Base-by-base conservation (phyloP, 306 rosid species). In the Bauhinia variegata region DNA sequence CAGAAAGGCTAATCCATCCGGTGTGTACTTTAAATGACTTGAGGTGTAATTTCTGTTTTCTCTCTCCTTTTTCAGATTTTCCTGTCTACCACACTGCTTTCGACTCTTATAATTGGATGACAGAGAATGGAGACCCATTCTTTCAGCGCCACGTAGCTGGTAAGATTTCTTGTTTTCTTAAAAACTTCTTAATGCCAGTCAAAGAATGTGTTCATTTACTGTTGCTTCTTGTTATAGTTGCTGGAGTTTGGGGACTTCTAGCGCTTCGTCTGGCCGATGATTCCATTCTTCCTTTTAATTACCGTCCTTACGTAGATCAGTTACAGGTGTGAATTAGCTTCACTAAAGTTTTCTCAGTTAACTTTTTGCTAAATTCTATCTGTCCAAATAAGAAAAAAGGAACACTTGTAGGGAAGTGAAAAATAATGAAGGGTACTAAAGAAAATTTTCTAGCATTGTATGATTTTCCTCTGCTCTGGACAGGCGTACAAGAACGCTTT, bases 31-130 rank as follows among this genome's bases (percentile, higher is more conserved):
- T 16, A 23, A 65, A n/a, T 60, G 39, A 55, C 42, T 49, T 39
- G 31, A 43, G 19, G 12, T 41, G 52, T 54, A 66, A 79, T 74
- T 19, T 47, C 36, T 65, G 28, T 70, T 52, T 23, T 8, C 31
- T 70, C 17, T 30, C 46, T 12, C 33, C 23, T 32, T 11, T 54
- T 54, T 38, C 78, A 92, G 98, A 89, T 81, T 89, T 92, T 84
- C 95, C 98, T 11, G 96, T 87, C 53, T 92, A 92, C 65, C 98
- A 92, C 82, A 92, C 97, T 49, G 96, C 96, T 55, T 92, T 84
- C 13, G 98, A 92, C 74, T 83, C 96, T 34, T 92, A 84, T 75
- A 81, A 84, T 63, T 92, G 98, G 98, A 92, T 92, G 98, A 80
- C 61, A 60, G 78, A 76, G 41, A 72, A 86, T 71, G 98, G 93